Percentiles rank a stretch among this genome's conserved stretches.
phyloP scores from a whole-genome alignment of 2,329 filamentous ascomycete species.

The Phoma herbarum region DNA sequence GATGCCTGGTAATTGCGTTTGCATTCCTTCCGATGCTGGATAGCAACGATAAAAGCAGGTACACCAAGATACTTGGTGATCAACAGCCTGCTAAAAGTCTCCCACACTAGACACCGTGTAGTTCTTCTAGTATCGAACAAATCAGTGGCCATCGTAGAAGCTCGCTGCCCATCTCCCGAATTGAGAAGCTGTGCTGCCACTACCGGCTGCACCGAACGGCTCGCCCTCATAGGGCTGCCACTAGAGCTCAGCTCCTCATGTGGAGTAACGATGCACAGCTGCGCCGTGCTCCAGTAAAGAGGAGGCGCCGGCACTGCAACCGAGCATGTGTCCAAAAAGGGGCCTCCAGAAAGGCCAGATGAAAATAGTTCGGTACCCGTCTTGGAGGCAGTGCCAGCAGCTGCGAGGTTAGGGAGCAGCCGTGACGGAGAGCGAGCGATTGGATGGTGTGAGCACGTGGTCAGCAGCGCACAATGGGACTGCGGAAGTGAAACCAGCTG shows the following conservation, averaged over 20 bases:
- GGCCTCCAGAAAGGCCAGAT: constrained; percentile 3
- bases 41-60: constrained; percentile 3
- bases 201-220: constrained; percentile 17
- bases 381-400: constrained; percentile 4
- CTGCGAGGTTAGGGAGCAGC: background rate
- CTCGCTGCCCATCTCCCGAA: background rate
- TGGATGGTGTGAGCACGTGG: constrained; percentile 5
- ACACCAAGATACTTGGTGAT: constrained; percentile 1
- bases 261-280: constrained; percentile 20
- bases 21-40: constrained; percentile 8
- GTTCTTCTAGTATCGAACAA: background rate
- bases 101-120: background rate
- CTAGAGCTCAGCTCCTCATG: constrained; percentile 17
- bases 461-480: constrained; percentile 4
- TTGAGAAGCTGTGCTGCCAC: constrained; percentile 6
- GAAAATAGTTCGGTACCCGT: background rate
- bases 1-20: constrained; percentile 1
- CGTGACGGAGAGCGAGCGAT: background rate
- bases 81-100: background rate
- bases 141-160: background rate
- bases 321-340: constrained; percentile 6
- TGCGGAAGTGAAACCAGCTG: constrained; percentile 3
- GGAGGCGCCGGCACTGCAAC: constrained; percentile 3
- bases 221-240: constrained; percentile 15
- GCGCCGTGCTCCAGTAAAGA: constrained; percentile 5